Base-by-base conservation (phyloP, 164 flowering plant genomes). In the Magnolia kwangsiensis region DNA sequence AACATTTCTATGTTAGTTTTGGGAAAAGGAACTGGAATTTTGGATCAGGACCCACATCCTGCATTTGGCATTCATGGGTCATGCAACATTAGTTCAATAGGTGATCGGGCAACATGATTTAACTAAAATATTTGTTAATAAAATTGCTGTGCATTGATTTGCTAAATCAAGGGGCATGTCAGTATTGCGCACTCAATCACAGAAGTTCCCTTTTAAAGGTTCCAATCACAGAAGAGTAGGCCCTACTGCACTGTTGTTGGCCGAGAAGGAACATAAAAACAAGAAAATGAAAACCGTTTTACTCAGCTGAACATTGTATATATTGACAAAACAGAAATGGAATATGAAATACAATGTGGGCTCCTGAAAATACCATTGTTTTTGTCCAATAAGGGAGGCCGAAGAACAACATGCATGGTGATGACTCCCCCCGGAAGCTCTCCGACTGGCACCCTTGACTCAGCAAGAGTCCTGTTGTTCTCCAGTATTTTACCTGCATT, bases 341-440 rank as follows among this genome's bases (percentile, higher is more conserved):
- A 75, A 72, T 63, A 51, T 13, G 65, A 74, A 69, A 64, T 10
- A 21, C 19, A 74, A 31, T 67, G 29, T 18, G 45, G 59, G 29
- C 63, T 29, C 10, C 65, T 13, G 51, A 4, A 66, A 64, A 73
- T 86, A 87, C 92, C 92, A 67, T 59, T 82, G 19, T 81, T 84
- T 76, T 85, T 87, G 71, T 86, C 87, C 21, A 81, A 31, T 20
- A 78, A 24, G 4, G 90, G 85, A 70, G 86, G 91, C 65, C 83
- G 89, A 55, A 90, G 83, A 49, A 89, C 89, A 63, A 88, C 92
- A 81, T 85, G 96, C 93, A 91, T 91, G 31, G 92, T 90, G 79
- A 84, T 85, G 78, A 86, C 85, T 59, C 86, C 91, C 66, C 89
- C 90, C 18, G 90, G 89, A 77, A 89, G 73, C 59, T 87, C 93